These are phyloP conservation scores for Apocynum venetum DNA, from an alignment of 257 asterid genomes.

Conservation along the genomic window DNA sequence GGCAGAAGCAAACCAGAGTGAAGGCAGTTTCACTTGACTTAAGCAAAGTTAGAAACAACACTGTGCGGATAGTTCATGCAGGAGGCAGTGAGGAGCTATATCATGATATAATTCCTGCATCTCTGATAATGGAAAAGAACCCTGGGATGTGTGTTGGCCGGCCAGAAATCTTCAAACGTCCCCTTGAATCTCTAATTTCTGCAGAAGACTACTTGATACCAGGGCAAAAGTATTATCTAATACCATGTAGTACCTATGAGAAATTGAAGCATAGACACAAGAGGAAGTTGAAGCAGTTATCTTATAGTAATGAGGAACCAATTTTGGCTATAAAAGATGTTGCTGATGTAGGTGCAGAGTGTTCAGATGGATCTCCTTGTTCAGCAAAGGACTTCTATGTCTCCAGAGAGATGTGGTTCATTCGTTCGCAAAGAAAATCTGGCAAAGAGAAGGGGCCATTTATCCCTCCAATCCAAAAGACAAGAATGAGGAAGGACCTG, in stretches of 20 bases:
- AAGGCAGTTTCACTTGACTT: constrained; percentile 25
- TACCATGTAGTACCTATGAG: constrained; percentile 45
- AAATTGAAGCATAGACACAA: constrained; percentile 45
- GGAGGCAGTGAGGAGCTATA: constrained; percentile 65
- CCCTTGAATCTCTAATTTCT: constrained; percentile 48
- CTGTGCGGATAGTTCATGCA: constrained; percentile 46
- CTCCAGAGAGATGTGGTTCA: constrained; percentile 34
- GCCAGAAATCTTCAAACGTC: constrained; percentile 53
- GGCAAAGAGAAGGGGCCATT: constrained; percentile 41
- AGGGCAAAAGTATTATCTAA: constrained; percentile 53
- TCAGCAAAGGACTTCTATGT: constrained; percentile 47
- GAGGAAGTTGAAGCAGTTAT: constrained; percentile 2
- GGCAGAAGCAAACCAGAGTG: constrained; percentile 6
- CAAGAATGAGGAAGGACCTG: constrained; percentile 39
- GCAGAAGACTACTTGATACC: constrained; percentile 47
- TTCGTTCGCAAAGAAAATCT: constrained; percentile 17
- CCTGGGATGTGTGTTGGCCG: constrained; percentile 59
- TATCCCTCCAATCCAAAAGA: constrained; percentile 58
- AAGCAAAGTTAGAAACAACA: constrained; percentile 34
- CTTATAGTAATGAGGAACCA: constrained; percentile 27
- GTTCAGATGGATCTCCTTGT: constrained; percentile 40
- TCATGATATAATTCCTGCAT: constrained; percentile 42
- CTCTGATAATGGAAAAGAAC: constrained; percentile 43
- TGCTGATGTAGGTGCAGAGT: constrained; percentile 29
- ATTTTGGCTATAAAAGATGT: constrained; percentile 25